Conservation (phyloP, 331 rosid species). For the Stylosanthes scabra region DNA sequence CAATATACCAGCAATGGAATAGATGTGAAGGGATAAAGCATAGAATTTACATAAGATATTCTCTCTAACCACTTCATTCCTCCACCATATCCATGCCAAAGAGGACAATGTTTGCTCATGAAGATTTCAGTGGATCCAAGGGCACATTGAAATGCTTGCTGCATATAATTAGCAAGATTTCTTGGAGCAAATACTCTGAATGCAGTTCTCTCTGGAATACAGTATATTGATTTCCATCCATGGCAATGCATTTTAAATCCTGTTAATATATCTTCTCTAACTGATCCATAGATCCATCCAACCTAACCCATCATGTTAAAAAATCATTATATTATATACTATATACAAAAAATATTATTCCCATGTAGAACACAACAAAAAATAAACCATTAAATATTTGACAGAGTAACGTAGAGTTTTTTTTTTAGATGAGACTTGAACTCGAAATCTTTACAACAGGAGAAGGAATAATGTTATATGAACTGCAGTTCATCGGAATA, state of each 20-base stretch:
- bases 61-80: slow-evolving; percentile 82
- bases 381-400: too few relatives aligned
- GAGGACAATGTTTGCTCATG: slow-evolving; percentile 85
- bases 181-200: slow-evolving; percentile 70
- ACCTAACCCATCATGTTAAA: slow-evolving; percentile 48
- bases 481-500: too few relatives aligned
- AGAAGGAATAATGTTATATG: too few relatives aligned
- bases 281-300: slow-evolving; percentile 94
- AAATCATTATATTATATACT: too few relatives aligned
- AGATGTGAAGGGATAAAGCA: slow-evolving; percentile 85
- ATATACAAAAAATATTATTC: too few relatives aligned
- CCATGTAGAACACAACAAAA: too few relatives aligned
- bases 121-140: slow-evolving; percentile 86
- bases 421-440: too few relatives aligned
- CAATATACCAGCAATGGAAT: slow-evolving; percentile 85
- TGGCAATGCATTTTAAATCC: slow-evolving; percentile 96
- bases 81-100: slow-evolving; percentile 90
- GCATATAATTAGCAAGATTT: slow-evolving; percentile 67
- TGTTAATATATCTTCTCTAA: slow-evolving; percentile 83
- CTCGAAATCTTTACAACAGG: too few relatives aligned
- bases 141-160: slow-evolving; percentile 86
- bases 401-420: too few relatives aligned
- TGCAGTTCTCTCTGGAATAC: slow-evolving; percentile 76
- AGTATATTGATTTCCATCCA: slow-evolving; percentile 95
- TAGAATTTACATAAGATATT: slow-evolving; percentile 80